These are phyloP conservation scores for Ophiostoma ips DNA, from an alignment of 2,329 filamentous ascomycete species.

Conservation along the genomic window DNA sequence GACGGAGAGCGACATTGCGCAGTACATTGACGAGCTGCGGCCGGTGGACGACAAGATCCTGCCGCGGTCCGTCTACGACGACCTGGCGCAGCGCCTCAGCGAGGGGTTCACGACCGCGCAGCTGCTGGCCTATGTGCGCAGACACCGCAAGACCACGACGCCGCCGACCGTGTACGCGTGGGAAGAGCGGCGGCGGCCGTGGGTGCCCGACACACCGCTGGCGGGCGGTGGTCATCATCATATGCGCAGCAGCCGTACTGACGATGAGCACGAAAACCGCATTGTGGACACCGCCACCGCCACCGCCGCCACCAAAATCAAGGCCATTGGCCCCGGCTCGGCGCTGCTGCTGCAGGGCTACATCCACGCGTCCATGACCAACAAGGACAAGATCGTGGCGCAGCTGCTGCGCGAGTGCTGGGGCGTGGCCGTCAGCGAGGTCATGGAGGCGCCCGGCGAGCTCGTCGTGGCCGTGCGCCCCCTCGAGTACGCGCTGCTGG, in stretches of 20 bases:
- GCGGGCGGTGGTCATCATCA: no score
- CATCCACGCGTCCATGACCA: conserved; percentile 8
- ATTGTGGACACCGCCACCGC: no score
- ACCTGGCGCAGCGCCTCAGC: conserved; percentile 26
- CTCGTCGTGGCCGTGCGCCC: conserved; percentile 26
- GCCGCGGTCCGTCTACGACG: conserved; percentile 26
- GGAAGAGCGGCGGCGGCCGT: conserved; percentile 27
- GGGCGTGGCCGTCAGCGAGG: conserved; percentile 34
- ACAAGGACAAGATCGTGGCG: conserved; percentile 29
- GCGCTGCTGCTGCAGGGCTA: conserved; percentile 9
- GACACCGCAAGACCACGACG: background rate
- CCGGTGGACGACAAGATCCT: conserved; percentile 28
- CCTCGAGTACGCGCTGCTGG: conserved; percentile 30
- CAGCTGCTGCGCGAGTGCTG: conserved; percentile 35
- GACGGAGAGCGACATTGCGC: conserved; percentile 24
- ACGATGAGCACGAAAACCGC: background rate
- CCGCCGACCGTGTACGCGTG: conserved; percentile 19
- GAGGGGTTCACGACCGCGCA: conserved; percentile 34
- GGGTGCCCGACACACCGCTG: conserved; percentile 24
- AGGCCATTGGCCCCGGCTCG: conserved; percentile 6
- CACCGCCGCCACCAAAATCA: background rate
- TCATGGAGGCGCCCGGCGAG: conserved; percentile 28
- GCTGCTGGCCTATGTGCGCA: conserved; percentile 28
- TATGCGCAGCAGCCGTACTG: conserved; percentile 7
- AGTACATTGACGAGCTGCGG: conserved; percentile 35